Conservation (phyloP, 768 basidiomycete genomes). For the Termitomyces eurrhizus region DNA sequence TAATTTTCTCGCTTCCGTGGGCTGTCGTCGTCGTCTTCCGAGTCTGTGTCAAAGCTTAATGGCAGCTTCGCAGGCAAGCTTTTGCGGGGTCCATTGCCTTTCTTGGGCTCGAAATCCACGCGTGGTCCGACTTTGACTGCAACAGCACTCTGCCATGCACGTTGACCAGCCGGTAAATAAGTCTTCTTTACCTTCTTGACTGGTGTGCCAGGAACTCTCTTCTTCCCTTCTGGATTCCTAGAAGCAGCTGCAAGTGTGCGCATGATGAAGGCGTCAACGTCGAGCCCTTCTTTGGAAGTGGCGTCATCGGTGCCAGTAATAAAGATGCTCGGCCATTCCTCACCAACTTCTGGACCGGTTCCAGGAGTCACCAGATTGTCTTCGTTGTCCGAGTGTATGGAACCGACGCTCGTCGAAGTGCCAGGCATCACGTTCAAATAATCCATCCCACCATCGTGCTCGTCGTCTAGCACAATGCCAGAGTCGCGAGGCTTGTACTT, state of each 20-base stretch:
- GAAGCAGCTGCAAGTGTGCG: constrained; percentile 59
- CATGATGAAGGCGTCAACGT: constrained; percentile 70
- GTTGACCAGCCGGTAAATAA: constrained; percentile 47
- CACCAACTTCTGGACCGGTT: constrained; percentile 44
- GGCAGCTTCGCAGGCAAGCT: constrained; percentile 57
- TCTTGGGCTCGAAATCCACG: constrained; percentile 40
- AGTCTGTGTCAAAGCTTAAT: constrained; percentile 47
- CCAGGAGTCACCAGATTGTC: constrained; percentile 73
- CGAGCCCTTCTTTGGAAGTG: constrained; percentile 25
- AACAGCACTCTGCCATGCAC: constrained; percentile 82
- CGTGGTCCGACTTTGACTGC: constrained; percentile 59
- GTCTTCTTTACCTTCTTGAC: constrained; percentile 71
- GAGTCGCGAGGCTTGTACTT: constrained; percentile 76
- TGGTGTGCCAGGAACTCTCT: constrained; percentile 75
- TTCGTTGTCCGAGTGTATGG: constrained; percentile 53
- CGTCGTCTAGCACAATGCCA: constrained; percentile 58
- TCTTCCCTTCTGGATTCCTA: constrained; percentile 42
- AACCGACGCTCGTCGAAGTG: constrained; percentile 61
- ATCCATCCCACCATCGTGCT: constrained; percentile 32
- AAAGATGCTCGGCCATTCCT: constrained; percentile 61
- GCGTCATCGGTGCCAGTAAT: constrained; percentile 40
- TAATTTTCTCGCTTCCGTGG: constrained; percentile 61
- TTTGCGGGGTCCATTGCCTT: constrained; percentile 56
- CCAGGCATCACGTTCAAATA: constrained; percentile 42
- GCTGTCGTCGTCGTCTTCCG: constrained; percentile 65